Evolutionary conservation across 768 basidiomycete genomes (phyloP), one percentile per base, ranked within the genome.

Genomic region (Lactarius psammicola): DNA sequence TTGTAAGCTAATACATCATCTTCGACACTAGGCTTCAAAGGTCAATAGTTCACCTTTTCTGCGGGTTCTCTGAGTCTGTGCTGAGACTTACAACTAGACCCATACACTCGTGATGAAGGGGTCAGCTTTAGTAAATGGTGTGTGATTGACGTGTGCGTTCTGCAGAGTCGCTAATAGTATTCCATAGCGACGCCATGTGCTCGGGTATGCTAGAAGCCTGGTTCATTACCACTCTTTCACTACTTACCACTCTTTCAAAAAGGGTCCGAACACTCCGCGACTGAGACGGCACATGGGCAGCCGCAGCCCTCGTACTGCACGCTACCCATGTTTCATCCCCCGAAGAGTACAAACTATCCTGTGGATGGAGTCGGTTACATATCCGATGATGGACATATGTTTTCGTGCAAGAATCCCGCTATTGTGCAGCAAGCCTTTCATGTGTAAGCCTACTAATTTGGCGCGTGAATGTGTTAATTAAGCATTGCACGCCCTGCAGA

Each of bases 361-460:
- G 67, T 74, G 7, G 68, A 69, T 1, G 78, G 76, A 1, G 28
- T 75, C 3, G 80, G 85, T 6, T 82, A 87, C 67, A 67, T 85
- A 42, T 87, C 85, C 1, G 76, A 75, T 28, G 85, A 87, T 58
- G 87, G 87, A 0, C 86, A 87, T 71, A 69, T 76, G 13, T 87
- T 85, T 62, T 33, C 71, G 2, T 87, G 87, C 74, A 77, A 78
- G 60, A 84, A 87, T 67, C 86, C 86, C 2, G 78, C 77, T 0
- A 75, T 81, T 5, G 74, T 83, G 74, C 81, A 80, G 18, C 85
- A 82, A 69, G 78, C 85, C 0, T 86, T 82, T 74, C 85, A 87
- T 72, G 84, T 87, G 84, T 86, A 71, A 66, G 84, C 78, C 2
- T 2, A 30, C 11, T 4, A 1, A 6, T 26, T 58, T 49, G 1